phyloP scores from a whole-genome alignment of 2,329 filamentous ascomycete genomes.

The Hypoxylon sp. region DNA sequence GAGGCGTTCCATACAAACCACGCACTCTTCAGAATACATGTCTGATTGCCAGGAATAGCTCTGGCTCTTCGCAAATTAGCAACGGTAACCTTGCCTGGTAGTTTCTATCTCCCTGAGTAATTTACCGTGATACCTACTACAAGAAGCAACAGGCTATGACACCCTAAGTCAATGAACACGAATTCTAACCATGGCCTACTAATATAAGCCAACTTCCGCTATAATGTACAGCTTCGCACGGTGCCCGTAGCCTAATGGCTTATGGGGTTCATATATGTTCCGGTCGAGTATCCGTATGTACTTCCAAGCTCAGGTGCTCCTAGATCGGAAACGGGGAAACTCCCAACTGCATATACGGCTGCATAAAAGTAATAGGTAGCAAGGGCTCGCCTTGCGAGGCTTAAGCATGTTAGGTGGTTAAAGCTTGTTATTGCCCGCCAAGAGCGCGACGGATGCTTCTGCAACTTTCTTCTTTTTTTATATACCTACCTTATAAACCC shows the following conservation, averaged over 20 bases:
- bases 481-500: not conserved
- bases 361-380: slow-evolving; percentile 20
- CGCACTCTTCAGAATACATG: not conserved
- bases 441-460: not conserved
- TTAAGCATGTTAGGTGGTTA: slow-evolving; percentile 5
- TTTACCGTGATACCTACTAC: slow-evolving; percentile 6
- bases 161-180: slow-evolving; percentile 16
- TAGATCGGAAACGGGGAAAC: slow-evolving; percentile 24
- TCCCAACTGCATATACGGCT: slow-evolving; percentile 16
- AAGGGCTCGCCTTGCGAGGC: slow-evolving; percentile 4
- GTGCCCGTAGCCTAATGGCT: slow-evolving; percentile 24
- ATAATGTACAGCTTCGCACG: slow-evolving; percentile 25
- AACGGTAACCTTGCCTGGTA: not conserved
- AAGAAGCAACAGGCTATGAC: slow-evolving; percentile 12
- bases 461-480: not conserved
- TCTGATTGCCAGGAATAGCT: not conserved
- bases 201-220: slow-evolving; percentile 20
- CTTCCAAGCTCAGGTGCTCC: slow-evolving; percentile 10
- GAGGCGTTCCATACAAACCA: not conserved
- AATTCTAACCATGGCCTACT: slow-evolving; percentile 22
- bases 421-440: not conserved
- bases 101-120: not conserved
- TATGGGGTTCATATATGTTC: slow-evolving; percentile 18
- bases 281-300: slow-evolving; percentile 24
- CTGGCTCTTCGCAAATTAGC: not conserved